Percentiles rank a stretch among this genome's conserved stretches.
Conservation (phyloP, 192 early-diverging fungal species). For the Podila epicladia region DNA sequence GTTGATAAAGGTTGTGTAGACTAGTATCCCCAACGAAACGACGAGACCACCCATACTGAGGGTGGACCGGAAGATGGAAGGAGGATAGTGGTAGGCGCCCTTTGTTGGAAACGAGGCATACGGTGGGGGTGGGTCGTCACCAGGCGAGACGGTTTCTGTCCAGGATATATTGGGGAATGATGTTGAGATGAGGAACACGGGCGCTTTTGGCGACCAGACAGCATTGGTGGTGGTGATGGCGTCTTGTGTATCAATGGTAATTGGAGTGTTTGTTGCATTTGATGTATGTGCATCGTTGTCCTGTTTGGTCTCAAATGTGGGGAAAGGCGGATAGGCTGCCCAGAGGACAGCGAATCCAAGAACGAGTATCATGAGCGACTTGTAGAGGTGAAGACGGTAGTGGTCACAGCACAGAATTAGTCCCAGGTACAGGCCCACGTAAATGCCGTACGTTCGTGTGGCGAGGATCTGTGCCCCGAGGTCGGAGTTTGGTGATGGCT, state of each 20-base stretch:
- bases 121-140: too few species aligned
- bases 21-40: background rate
- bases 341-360: background rate
- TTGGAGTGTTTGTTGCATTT: too few species aligned
- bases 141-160: too few species aligned
- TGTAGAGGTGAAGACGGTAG: background rate
- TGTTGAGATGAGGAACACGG: too few species aligned
- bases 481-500: background rate
- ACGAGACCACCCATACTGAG: background rate
- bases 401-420: background rate
- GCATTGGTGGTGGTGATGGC: too few species aligned
- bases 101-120: background rate
- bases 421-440: background rate
- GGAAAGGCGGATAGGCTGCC: background rate
- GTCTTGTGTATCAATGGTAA: too few species aligned
- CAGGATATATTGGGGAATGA: too few species aligned
- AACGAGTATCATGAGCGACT: background rate
- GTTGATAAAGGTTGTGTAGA: background rate
- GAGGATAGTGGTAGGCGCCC: background rate
- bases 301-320: background rate
- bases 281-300: background rate
- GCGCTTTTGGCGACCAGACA: too few species aligned
- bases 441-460: background rate
- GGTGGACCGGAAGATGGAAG: background rate
- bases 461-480: background rate